Evolutionary conservation across 352 stramenopile genomes (phyloP), one percentile per base, ranked within the genome.

Genomic region (Phytophthora idaei): DNA sequence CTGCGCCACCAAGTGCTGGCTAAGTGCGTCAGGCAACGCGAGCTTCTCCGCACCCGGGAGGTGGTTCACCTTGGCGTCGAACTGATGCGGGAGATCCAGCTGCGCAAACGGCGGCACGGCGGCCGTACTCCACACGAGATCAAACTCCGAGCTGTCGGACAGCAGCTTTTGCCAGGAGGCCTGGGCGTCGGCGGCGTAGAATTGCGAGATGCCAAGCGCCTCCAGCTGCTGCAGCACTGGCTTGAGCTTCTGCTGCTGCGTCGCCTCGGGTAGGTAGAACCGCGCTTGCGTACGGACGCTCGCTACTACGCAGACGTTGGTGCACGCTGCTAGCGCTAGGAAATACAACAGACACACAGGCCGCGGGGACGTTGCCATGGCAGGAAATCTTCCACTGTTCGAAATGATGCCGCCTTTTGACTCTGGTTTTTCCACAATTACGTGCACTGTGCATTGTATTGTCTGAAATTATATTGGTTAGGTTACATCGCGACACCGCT

Each of bases 11-110:
- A 92, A 63, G 59, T 93, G 81, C 27, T 78, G 61, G 39, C 67
- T 56, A 14, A 94, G 73, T n/a, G 55, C 57, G 44, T 88, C 76
- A 31, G 32, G 49, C 10, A 76, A 78, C 17, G 75, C 82, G 57
- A 95, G 69, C 17, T 68, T 61, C 29, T 78, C 71, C 1, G 78
- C 73, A 7, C 85, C 88, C 11, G 86, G 88, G 8, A 95, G 45
- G 57, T 81, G 83, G 67, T 94, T 95, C 63, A 95, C 56, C 57
- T 89, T 92, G 52, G 75, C 49, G 1, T 46, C 21, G 57, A 88
- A 89, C 46, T 71, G 46, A 36, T 73, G 50, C 2, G 80, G 59
- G 17, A 90, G 81, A 49, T 74, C 59, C 41, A 91, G 60, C 49
- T 80, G 48, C 1, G 67, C 60, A 21, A 84, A 69, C 11, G 76